Conservation (phyloP, 2,329 filamentous ascomycete genomes). For the Pochonia chlamydosporia region DNA sequence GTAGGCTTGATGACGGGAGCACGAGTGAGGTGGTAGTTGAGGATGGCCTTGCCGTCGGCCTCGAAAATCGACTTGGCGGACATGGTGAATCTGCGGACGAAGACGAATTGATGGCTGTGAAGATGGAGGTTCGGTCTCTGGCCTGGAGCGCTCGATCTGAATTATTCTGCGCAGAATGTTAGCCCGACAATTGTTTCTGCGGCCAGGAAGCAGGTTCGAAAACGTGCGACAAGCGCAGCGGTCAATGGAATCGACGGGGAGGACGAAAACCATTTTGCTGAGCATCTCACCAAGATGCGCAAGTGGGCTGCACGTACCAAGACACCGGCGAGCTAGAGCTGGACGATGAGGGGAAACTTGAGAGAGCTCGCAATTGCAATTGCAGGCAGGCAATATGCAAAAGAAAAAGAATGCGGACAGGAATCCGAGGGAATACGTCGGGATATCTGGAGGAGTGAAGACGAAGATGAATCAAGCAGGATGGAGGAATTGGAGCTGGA, state of each 20-base stretch:
- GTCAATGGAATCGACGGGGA: background rate
- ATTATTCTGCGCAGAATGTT: constrained; percentile 2
- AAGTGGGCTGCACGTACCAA: constrained; percentile 9
- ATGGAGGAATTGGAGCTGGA: constrained; percentile 6
- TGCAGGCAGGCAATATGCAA: constrained; percentile 2
- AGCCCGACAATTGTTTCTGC: background rate
- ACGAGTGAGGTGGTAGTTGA: constrained; percentile 99
- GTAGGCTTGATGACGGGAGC: constrained; percentile 97
- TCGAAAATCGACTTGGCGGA: constrained; percentile 89
- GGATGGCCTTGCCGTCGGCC: constrained; percentile 99
- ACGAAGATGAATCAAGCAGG: background rate
- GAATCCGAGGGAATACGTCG: background rate
- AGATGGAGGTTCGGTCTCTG: background rate
- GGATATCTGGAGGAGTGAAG: constrained; percentile 1
- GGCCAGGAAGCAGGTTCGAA: background rate
- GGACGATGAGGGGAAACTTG: background rate
- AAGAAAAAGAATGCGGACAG: background rate
- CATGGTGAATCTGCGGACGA: constrained; percentile 30
- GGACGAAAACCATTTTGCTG: background rate
- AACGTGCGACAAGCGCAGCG: background rate
- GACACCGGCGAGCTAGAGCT: constrained; percentile 11
- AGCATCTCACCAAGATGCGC: background rate
- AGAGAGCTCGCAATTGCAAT: constrained; percentile 5
- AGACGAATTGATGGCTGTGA: constrained; percentile 12
- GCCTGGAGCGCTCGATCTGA: background rate